phyloP scores from a whole-genome alignment of 2,329 filamentous ascomycete species.

The Lojkania enalia region DNA sequence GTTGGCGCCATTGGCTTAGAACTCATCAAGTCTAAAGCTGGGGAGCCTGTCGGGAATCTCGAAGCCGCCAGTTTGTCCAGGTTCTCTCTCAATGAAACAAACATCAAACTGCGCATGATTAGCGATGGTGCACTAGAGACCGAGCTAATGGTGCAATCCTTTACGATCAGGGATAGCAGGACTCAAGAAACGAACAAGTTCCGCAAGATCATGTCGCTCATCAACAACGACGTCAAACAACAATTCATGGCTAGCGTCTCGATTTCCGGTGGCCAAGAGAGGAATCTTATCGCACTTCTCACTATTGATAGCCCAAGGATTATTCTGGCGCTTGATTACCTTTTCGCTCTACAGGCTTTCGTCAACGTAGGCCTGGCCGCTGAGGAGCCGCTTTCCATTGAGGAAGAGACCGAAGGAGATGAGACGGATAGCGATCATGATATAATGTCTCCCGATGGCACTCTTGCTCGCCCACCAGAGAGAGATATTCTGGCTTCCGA shows the following conservation, averaged over 20 bases:
- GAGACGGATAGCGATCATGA: constrained; percentile 45
- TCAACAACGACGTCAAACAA: constrained; percentile 87
- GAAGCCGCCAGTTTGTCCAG: constrained; percentile 83
- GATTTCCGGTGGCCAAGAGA: constrained; percentile 82
- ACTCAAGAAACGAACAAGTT: constrained; percentile 90
- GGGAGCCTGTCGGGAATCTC: constrained; percentile 76
- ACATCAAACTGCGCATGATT: constrained; percentile 88
- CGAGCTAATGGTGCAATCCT: constrained; percentile 89
- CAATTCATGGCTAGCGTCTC: constrained; percentile 98
- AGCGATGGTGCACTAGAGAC: constrained; percentile 90
- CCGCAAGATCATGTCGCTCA: constrained; percentile 95
- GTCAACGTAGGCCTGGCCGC: constrained; percentile 67
- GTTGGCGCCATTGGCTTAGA: constrained; percentile 87
- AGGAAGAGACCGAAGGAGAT: constrained; percentile 61
- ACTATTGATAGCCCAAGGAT: constrained; percentile 93
- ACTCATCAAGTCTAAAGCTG: constrained; percentile 74
- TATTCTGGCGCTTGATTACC: constrained; percentile 93
- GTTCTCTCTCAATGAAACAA: constrained; percentile 92
- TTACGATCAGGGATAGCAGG: constrained; percentile 93
- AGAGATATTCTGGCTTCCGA: constrained; percentile 26
- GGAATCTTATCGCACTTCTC: constrained; percentile 83
- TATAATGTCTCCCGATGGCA: constrained; percentile 40
- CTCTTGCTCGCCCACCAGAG: constrained; percentile 21
- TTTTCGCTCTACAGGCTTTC: constrained; percentile 87
- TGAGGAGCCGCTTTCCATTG: constrained; percentile 60